A percentile compares a stretch with the other conserved stretches of the same genome.
These are phyloP conservation scores for Exophiala sideris DNA, from an alignment of 2,329 filamentous ascomycete species.

Conservation along the genomic window DNA sequence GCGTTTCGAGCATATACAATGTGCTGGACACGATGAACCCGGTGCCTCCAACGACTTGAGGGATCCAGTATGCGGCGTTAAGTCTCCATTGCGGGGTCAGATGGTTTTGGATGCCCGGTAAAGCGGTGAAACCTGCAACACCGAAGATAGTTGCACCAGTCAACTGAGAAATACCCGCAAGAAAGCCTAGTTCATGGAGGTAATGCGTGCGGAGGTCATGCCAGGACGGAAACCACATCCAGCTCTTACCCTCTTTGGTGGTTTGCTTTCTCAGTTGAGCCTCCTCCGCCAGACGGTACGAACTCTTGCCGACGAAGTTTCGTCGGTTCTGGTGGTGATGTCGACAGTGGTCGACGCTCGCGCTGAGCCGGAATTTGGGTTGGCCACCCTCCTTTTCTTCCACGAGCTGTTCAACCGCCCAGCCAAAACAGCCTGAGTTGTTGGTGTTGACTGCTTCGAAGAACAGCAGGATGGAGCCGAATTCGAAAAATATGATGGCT, in stretches of 20 bases:
- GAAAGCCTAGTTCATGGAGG: slow-evolving; percentile 59
- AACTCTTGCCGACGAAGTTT: slow-evolving; percentile 38
- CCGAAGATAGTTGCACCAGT: slow-evolving; percentile 62
- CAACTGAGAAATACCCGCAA: slow-evolving; percentile 57
- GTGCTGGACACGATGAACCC: slow-evolving; percentile 59
- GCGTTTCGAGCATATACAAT: slow-evolving; percentile 66
- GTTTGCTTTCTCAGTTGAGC: background rate
- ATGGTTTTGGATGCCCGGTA: slow-evolving; percentile 55
- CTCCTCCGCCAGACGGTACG: background rate
- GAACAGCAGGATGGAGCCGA: slow-evolving; percentile 61
- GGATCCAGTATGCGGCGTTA: slow-evolving; percentile 60
- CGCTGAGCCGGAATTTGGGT: slow-evolving; percentile 6
- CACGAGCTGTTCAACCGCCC: slow-evolving; percentile 57
- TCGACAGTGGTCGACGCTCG: slow-evolving; percentile 15
- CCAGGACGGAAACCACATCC: slow-evolving; percentile 60
- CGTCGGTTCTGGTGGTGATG: slow-evolving; percentile 23
- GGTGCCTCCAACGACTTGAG: slow-evolving; percentile 59
- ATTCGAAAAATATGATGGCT: slow-evolving; percentile 65
- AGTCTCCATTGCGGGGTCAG: slow-evolving; percentile 42
- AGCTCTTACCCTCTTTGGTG: slow-evolving; percentile 33
- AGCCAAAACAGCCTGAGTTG: slow-evolving; percentile 63
- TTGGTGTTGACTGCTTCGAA: slow-evolving; percentile 69
- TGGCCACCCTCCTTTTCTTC: slow-evolving; percentile 29
- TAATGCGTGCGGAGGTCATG: slow-evolving; percentile 59
- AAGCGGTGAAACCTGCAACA: slow-evolving; percentile 59